A percentile compares a stretch with the other conserved stretches of the same genome.
phyloP scores from a whole-genome alignment of 2,329 filamentous ascomycete genomes.

The Paraconiothyrium brasiliense region DNA sequence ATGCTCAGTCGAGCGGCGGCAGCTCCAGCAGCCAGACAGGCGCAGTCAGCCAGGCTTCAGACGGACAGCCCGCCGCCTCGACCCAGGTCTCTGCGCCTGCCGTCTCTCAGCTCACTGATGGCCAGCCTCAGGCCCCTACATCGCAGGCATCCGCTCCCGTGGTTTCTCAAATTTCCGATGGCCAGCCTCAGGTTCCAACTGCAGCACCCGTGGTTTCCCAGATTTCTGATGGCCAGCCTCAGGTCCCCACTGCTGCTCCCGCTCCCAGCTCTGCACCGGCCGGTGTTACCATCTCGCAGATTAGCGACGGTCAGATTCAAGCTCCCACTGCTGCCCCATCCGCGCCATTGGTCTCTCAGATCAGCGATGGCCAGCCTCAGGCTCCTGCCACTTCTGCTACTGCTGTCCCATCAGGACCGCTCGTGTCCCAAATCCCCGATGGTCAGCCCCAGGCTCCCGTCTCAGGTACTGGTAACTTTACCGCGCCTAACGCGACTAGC shows the following conservation, averaged over 20 bases:
- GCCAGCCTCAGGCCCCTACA: conserved; percentile 34
- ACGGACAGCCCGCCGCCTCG: conserved; percentile 29
- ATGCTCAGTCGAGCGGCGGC: conserved; percentile 15
- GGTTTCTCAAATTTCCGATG: conserved; percentile 31
- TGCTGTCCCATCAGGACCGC: conserved; percentile 1
- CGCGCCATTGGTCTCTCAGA: conserved; percentile 19
- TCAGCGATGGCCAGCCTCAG: conserved; percentile 28
- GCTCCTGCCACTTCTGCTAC: conserved; percentile 6
- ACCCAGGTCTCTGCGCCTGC: conserved; percentile 22
- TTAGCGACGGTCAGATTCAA: conserved; percentile 26
- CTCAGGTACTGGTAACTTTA: conserved; percentile 22
- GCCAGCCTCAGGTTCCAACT: conserved; percentile 32
- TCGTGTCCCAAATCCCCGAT: conserved; percentile 21
- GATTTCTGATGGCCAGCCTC: conserved; percentile 22
- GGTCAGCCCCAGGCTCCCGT: conserved; percentile 24
- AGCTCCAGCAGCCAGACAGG: conserved; percentile 9
- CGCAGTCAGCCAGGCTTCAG: conserved; percentile 18
- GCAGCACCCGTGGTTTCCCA: conserved; percentile 19
- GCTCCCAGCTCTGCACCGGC: conserved; percentile 16
- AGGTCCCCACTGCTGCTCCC: conserved; percentile 15
- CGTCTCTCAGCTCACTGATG: conserved; percentile 19
- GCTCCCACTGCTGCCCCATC: conserved; percentile 17
- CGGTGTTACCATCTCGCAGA: conserved; percentile 20
- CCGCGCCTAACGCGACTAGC: conserved; percentile 24
- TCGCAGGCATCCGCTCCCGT: conserved; percentile 14